Base-by-base conservation (phyloP, 2,329 filamentous ascomycete species). In the Pezicula radicicola region DNA sequence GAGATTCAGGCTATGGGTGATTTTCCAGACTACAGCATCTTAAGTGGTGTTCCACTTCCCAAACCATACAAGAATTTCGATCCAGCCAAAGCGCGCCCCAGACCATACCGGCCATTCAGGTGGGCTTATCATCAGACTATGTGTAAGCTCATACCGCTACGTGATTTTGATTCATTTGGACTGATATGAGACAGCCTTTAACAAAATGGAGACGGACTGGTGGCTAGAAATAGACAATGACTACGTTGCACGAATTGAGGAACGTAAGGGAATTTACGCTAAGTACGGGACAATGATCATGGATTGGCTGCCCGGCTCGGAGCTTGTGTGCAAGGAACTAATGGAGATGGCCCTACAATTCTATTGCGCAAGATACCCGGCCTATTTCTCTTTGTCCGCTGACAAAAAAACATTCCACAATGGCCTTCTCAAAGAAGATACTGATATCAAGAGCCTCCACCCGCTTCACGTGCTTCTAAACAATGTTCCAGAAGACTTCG, bases 41-140 rank as follows among this genome's bases (percentile, higher is more conserved):
- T 96, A 10, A 89, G 85, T 46, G 90, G 87, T 6, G 85, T 95
- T 4, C 87, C 88, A 1, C 70, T 87, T 44, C 91, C 91, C 0
- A 57, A 73, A 8, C 75, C 87, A 0, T 85, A 88, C 51, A 61
- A 66, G 1, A 74, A 80, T 4, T 94, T 94, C 64, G 74, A 89
- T 56, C 83, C 91, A 50, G 70, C 77, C 13, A 88, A 75, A 56
- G 89, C 90, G 1, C 62, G 78, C 9, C 81, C 90, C 1, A 77
- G 91, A 52, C 90, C 90, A 0, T 95, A 92, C 65, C 78, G 91
- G 39, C 91, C 91, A 0, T 88, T 95, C 41, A 71, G 91, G 61
- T 95, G 91, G 91, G 74, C 78, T 0, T 96, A 95, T 64, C 89
- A 94, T 65, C 91, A 96, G 65, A 95, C 90, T 0, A 95, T 96